phyloP scores from a whole-genome alignment of 306 rosid species.

The Herpetospermum pedunculosum region DNA sequence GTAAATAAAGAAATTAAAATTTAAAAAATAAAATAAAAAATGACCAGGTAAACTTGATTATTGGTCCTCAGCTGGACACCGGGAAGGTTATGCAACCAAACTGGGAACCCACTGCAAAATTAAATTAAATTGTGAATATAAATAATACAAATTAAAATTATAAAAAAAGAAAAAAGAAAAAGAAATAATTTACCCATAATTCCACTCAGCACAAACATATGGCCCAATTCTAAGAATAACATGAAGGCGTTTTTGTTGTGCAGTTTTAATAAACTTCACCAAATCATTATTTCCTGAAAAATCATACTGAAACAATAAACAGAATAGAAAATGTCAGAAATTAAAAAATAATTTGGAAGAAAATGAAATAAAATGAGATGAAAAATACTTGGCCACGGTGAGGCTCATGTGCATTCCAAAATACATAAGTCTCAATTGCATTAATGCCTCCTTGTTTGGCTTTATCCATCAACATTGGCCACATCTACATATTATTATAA shows the following conservation, averaged over 20 bases:
- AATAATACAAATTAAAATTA: too few relatives aligned
- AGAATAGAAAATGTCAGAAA: background rate
- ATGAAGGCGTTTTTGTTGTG: constrained; percentile 13
- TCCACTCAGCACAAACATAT: constrained; percentile 40
- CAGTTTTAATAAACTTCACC: constrained; percentile 20
- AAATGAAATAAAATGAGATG: too few relatives aligned
- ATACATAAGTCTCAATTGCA: constrained; percentile 28
- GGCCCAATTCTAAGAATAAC: constrained; percentile 39
- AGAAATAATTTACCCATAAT: constrained; percentile 21
- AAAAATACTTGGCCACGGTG: constrained; percentile 12
- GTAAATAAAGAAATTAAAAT: too few relatives aligned
- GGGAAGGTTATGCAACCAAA: constrained; percentile 36
- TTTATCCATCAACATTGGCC: constrained; percentile 26
- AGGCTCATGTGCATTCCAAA: constrained; percentile 36
- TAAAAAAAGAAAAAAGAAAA: background rate
- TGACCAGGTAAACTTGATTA: constrained; percentile 18
- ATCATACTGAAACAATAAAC: constrained; percentile 15
- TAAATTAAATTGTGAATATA: background rate
- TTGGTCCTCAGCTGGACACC: constrained; percentile 24
- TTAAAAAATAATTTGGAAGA: too few relatives aligned
- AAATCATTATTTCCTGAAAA: constrained; percentile 23
- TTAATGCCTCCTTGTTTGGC: constrained; percentile 30
- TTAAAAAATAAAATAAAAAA: background rate
- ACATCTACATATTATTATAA: constrained; percentile 21
- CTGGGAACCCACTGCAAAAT: constrained; percentile 31